Evolutionary conservation across 2,329 filamentous ascomycete genomes (phyloP).

Genomic region (Arthrobotrys sinensis): DNA sequence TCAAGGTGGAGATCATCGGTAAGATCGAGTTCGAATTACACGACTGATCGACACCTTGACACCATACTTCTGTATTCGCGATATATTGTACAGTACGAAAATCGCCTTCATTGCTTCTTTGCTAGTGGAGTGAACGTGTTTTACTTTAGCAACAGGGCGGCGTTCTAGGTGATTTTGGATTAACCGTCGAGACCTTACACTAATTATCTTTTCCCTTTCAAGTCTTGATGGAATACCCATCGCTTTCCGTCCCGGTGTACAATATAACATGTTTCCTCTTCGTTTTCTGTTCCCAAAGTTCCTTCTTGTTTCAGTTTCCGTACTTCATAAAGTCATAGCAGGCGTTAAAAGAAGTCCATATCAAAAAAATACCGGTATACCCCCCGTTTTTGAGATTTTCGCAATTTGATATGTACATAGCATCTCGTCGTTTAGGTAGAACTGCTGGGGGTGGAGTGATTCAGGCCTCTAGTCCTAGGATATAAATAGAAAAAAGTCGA

Average conservation of each 20-base stretch:
- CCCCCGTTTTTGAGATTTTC: neutral
- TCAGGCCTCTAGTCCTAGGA: neutral
- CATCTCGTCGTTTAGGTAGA: neutral
- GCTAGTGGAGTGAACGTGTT: neutral
- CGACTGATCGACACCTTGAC: conserved; percentile 11
- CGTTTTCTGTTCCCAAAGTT: neutral
- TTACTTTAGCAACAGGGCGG: neutral
- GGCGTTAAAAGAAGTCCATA: conserved; percentile 28
- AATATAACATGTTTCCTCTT: conserved; percentile 9
- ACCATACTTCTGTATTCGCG: neutral
- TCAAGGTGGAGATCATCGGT: conserved; percentile 42
- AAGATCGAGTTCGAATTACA: conserved; percentile 33
- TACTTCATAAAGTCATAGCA: neutral
- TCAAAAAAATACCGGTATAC: conserved; percentile 34
- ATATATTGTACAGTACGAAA: neutral
- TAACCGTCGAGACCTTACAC: neutral
- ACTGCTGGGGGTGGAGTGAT: neutral
- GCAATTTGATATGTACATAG: conserved; percentile 5
- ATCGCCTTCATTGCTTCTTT: neutral
- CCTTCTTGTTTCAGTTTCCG: neutral
- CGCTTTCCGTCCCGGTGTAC: neutral
- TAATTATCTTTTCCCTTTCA: neutral
- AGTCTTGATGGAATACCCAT: neutral
- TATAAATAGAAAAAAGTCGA: no score
- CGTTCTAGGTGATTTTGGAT: neutral